Base-by-base conservation (phyloP, 805 yeast genomes). In the Kockiozyma suomiensis region DNA sequence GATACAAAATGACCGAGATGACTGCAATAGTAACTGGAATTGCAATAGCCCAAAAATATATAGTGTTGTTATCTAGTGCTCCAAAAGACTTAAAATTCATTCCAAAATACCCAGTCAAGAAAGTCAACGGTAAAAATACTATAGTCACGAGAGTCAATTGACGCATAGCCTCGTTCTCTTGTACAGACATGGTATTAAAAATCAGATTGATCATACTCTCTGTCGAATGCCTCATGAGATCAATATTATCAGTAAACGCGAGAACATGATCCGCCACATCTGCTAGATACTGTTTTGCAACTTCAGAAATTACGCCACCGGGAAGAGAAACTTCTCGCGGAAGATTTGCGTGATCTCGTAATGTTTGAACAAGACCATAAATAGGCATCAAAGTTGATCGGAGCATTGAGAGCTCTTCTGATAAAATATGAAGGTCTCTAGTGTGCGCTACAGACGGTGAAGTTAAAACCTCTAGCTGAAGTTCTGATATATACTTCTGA, bases 61-160 rank as follows among this genome's bases (percentile, higher is more conserved):
- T 66, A 2, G 78, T 81, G 37, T 73, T 72, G 37, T 73, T 59
- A 15, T 74, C 66, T 42, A 82, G 68, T 50, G 77, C 76, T 2
- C 74, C 75, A 62, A 82, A 82, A 5, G 68, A 59, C 28, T 72
- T 69, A 67, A 82, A 82, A 66, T 82, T 82, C 85, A 82, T 82
- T 17, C 85, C 85, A 61, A 81, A 84, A 67, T 82, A 84, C 12
- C 87, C 86, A 0, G 86, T 82, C 78, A 85, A 76, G 67, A 84
- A 84, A 4, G 84, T 78, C 55, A 84, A 68, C 4, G 87, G 87
- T 40, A 84, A 73, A 65, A 84, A 83, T 13, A 84, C 77, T 13
- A 84, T 86, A 0, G 86, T 81, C 8, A 84, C 81, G 40, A 84
- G 68, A 6, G 86, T 80, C 45, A 84, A 73, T 68, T 79, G 78